Evolutionary conservation across 108 stramenopile genomes (phyloP), one percentile per base, ranked within the genome.

Genomic region (Cylindrotheca closterium): DNA sequence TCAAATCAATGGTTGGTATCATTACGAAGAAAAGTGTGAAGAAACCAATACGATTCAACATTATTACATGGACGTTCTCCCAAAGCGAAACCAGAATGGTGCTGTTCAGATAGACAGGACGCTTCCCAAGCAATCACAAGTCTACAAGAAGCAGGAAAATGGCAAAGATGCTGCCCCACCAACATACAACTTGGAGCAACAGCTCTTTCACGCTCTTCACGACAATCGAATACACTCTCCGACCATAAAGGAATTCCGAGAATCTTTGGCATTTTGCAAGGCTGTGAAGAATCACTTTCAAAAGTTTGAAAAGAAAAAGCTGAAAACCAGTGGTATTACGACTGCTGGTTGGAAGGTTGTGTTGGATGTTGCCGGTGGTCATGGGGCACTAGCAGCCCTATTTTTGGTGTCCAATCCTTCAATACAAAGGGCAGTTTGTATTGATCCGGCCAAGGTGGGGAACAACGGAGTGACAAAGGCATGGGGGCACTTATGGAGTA

Each of bases 301-400:
- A 49, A 58, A 65, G 70, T 15, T 26, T 33, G 7, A 47, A 1
- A 55, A 48, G 30, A 58, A 58, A 0, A 45, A 63, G 0, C 55
- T 70, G 12, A 18, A 57, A 1, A 19, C 27, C 3, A 42, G 37
- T 42, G n/a, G n/a, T n/a, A 42, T 15, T 42, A 42, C 7, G 7
- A 42, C 10, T 42, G 15, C 7, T 42, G 37, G 37, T 15, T 71
- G 65, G n/a, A 77, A 82, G 52, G 23, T 75, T 53, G 86, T 87
- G 22, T 73, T 90, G 30, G 89, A 90, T 70, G 89, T 90, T 12
- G 86, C 86, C 2, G 89, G 89, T 26, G 89, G 89, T 0, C 89
- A 90, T 69, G 89, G 89, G 19, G 85, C 89, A 17, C 65, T 90
- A 53, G 88, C 73, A n/a, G 86, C 89, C 24, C 25, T 90, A 33